Conservation (phyloP, 306 rosid genomes). For the Hippophae rhamnoides region DNA sequence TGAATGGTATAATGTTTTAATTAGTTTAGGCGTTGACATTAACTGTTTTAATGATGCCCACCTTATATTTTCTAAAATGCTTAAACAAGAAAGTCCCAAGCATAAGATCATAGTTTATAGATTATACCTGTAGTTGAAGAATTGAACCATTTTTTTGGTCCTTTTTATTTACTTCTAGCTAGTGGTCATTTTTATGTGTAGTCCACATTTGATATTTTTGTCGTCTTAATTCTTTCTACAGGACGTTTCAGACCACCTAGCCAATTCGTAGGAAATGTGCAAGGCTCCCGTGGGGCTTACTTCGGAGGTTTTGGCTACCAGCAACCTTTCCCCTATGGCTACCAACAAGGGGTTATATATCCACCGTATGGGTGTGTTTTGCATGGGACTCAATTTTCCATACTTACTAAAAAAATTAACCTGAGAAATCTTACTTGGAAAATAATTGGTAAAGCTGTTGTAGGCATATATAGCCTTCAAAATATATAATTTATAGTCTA, state of each 20-base stretch:
- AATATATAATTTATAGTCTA: too few species aligned
- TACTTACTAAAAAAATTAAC: background rate
- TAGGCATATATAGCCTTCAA: too few species aligned
- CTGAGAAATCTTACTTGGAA: background rate
- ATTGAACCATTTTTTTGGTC: too few species aligned
- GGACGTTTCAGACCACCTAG: slow-evolving; percentile 63
- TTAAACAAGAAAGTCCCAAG: background rate
- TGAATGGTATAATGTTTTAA: slow-evolving; percentile 39
- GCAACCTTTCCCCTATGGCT: slow-evolving; percentile 69
- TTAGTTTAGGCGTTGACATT: background rate
- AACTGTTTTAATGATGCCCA: background rate
- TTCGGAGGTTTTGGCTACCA: slow-evolving; percentile 70
- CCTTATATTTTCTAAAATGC: background rate
- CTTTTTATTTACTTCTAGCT: too few species aligned
- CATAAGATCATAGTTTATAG: too few species aligned
- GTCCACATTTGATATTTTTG: background rate
- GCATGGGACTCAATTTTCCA: background rate
- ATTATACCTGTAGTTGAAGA: too few species aligned
- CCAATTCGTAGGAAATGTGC: slow-evolving; percentile 52
- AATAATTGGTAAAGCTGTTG: too few species aligned
- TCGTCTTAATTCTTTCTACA: slow-evolving; percentile 22
- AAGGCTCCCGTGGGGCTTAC: slow-evolving; percentile 53
- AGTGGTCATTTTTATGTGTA: too few species aligned
- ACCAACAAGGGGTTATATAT: slow-evolving; percentile 72
- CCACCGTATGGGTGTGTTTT: slow-evolving; percentile 81